phyloP scores from a whole-genome alignment of 2,329 filamentous ascomycete genomes.

The Pyrenochaeta sp. region DNA sequence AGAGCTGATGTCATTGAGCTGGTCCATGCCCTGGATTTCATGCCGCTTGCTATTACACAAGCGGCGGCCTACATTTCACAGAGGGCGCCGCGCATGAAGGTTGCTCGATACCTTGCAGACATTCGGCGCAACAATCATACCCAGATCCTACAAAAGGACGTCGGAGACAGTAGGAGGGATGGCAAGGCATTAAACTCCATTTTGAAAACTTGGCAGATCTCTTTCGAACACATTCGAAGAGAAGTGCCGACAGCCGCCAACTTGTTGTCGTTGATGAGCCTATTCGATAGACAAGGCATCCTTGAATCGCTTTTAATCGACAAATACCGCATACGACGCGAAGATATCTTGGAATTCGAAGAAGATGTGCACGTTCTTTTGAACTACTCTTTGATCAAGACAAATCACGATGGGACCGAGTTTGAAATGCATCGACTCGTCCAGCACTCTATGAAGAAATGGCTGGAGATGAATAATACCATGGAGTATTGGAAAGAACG shows the following conservation, averaged over 20 bases:
- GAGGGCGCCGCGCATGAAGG: not conserved
- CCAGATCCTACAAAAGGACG: slow-evolving; percentile 14
- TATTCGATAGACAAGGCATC: slow-evolving; percentile 24
- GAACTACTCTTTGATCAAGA: slow-evolving; percentile 19
- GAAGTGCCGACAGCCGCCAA: slow-evolving; percentile 44
- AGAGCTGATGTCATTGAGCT: slow-evolving; percentile 4
- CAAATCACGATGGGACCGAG: slow-evolving; percentile 6
- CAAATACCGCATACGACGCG: slow-evolving; percentile 9
- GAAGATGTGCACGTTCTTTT: slow-evolving; percentile 19
- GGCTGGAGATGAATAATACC: slow-evolving; percentile 28
- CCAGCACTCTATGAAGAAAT: slow-evolving; percentile 23
- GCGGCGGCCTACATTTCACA: slow-evolving; percentile 36
- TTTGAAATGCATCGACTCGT: slow-evolving; percentile 31
- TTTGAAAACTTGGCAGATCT: slow-evolving; percentile 43
- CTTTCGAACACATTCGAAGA: slow-evolving; percentile 45
- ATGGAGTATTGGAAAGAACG: slow-evolving; percentile 32
- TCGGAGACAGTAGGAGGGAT: slow-evolving; percentile 28
- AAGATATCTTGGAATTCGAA: slow-evolving; percentile 17
- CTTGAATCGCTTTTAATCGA: slow-evolving; percentile 26
- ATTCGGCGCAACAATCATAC: slow-evolving; percentile 49
- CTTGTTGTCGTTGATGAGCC: slow-evolving; percentile 49
- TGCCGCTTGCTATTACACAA: slow-evolving; percentile 19
- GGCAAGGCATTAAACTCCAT: slow-evolving; percentile 43
- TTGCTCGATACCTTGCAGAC: not conserved
- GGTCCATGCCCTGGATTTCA: slow-evolving; percentile 26